These are phyloP conservation scores for Macrolepiota albuminosa DNA, from an alignment of 768 basidiomycete genomes.

Conservation along the genomic window DNA sequence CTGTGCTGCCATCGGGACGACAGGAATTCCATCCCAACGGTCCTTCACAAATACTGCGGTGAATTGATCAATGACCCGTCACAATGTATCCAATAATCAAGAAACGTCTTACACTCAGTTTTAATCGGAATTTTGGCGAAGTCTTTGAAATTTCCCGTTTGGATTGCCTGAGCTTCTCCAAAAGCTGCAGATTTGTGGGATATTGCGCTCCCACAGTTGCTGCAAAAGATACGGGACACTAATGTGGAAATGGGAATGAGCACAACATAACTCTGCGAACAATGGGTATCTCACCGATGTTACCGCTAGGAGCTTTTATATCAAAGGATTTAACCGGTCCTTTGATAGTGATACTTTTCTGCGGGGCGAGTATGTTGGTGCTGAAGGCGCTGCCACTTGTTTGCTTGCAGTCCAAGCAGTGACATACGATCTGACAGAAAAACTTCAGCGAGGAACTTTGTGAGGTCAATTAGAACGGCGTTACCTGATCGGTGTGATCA, in stretches of 20 bases:
- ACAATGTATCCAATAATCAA: neutral
- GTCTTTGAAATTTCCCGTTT: slow-evolving; percentile 31
- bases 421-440: slow-evolving; percentile 26
- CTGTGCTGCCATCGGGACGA: slow-evolving; percentile 22
- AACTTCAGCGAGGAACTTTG: neutral
- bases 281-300: slow-evolving; percentile 21
- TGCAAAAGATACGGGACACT: slow-evolving; percentile 35
- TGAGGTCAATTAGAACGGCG: neutral
- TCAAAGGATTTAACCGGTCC: slow-evolving; percentile 28
- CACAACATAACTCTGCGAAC: neutral
- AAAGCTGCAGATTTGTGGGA: slow-evolving; percentile 29
- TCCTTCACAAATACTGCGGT: slow-evolving; percentile 30
- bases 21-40: slow-evolving; percentile 23
- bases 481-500: slow-evolving; percentile 24
- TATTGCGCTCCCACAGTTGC: slow-evolving; percentile 32
- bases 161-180: slow-evolving; percentile 31
- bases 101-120: slow-evolving; percentile 24
- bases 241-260: neutral
- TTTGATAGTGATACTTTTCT: slow-evolving; percentile 27
- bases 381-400: slow-evolving; percentile 35
- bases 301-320: slow-evolving; percentile 26
- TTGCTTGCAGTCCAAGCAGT: slow-evolving; percentile 33
- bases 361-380: slow-evolving; percentile 30
- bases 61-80: neutral
- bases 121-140: slow-evolving; percentile 25